Evolutionary conservation across 306 rosid genomes (phyloP).

Genomic region (Vachellia pachyceras): DNA sequence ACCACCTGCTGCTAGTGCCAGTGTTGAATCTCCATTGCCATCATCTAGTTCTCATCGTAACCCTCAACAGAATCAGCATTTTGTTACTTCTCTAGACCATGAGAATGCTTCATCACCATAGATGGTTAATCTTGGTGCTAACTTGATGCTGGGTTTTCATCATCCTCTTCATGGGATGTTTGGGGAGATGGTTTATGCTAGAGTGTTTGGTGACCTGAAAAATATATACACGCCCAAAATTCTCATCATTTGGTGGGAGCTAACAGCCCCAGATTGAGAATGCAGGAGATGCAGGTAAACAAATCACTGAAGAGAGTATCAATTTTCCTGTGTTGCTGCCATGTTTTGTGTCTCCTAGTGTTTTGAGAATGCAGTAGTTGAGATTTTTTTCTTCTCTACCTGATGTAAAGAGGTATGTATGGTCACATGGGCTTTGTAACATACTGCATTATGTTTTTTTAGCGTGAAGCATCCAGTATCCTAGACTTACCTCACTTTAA

Average conservation of each 20-base stretch:
- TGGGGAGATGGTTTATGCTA: constrained; percentile 70
- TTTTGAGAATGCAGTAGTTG: constrained; percentile 45
- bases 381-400: constrained; percentile 24
- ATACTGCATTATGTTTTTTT: no score
- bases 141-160: constrained; percentile 47
- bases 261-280: constrained; percentile 67
- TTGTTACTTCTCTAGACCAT: no score
- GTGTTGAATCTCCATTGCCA: no score
- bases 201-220: constrained; percentile 72
- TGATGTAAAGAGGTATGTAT: constrained; percentile 12
- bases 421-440: no score
- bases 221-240: constrained; percentile 36
- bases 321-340: constrained; percentile 77
- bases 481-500: no score
- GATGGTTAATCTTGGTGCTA: no score
- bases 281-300: constrained; percentile 80
- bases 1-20: no score
- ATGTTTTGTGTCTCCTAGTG: constrained; percentile 74
- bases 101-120: constrained; percentile 52
- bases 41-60: no score
- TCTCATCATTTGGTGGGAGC: constrained; percentile 43
- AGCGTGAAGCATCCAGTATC: no score
- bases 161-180: constrained; percentile 69
- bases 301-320: constrained; percentile 83
- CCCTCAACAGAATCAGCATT: no score